Conservation (phyloP, 768 basidiomycete genomes). For the Lactarius trivialis region DNA sequence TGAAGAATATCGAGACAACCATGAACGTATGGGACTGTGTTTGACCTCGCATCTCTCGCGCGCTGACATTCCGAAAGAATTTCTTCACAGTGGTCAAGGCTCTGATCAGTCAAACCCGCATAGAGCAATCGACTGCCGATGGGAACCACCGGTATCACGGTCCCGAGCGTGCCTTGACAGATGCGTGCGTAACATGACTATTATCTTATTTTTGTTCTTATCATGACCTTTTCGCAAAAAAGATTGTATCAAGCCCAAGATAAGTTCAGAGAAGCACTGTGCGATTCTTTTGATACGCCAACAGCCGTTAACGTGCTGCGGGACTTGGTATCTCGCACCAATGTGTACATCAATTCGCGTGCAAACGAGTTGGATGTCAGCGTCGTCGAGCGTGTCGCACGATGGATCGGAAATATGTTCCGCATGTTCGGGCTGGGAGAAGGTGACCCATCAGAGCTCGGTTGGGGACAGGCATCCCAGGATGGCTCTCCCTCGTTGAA, state of each 20-base stretch:
- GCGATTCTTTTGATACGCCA: conserved; percentile 97
- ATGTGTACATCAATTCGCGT: conserved; percentile 76
- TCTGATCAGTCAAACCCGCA: conserved; percentile 52
- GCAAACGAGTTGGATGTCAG: conserved; percentile 53
- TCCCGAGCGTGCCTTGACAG: conserved; percentile 61
- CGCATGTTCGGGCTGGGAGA: conserved; percentile 77
- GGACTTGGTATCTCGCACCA: conserved; percentile 77
- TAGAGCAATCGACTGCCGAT: conserved; percentile 44
- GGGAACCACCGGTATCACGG: conserved; percentile 60
- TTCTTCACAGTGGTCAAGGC: conserved; percentile 90
- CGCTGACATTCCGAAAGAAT: conserved; percentile 48
- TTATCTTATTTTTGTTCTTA: conserved; percentile 1
- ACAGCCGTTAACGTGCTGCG: conserved; percentile 67
- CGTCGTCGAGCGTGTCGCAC: conserved; percentile 56
- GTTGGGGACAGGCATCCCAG: conserved; percentile 72
- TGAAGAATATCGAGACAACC: conserved; percentile 72
- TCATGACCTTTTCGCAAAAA: conserved; percentile 10
- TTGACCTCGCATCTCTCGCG: neutral
- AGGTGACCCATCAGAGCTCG: conserved; percentile 58
- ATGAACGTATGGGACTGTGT: conserved; percentile 60
- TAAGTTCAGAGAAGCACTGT: conserved; percentile 78
- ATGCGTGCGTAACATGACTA: conserved; percentile 40
- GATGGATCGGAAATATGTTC: conserved; percentile 69
- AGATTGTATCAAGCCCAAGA: conserved; percentile 73
- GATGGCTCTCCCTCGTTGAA: conserved; percentile 42